A percentile compares a stretch with the other conserved stretches of the same genome.
These are phyloP conservation scores for Hordeum marinum DNA, from an alignment of 176 grass and related monocot genomes.

Conservation along the genomic window DNA sequence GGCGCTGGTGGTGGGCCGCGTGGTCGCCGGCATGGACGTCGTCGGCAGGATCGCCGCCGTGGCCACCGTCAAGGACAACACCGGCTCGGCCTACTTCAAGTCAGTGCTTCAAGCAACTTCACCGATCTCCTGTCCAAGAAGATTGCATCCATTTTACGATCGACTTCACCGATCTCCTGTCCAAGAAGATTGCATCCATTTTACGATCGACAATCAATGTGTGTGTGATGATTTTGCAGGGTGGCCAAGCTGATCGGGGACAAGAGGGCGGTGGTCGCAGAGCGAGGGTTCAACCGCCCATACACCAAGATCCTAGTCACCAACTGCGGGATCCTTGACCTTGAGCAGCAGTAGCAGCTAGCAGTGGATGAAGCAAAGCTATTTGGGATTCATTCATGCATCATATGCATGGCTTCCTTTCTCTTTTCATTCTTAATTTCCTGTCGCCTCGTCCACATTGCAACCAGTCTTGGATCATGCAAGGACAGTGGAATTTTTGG, in stretches of 20 bases:
- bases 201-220: too few species aligned
- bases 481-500: too few species aligned
- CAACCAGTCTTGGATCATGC: too few species aligned
- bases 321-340: constrained; percentile 47
- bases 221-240: constrained; percentile 22
- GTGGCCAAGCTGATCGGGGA: constrained; percentile 96
- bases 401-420: too few species aligned
- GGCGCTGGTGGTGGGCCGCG: constrained; percentile 60
- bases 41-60: constrained; percentile 66
- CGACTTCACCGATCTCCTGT: too few species aligned
- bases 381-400: not conserved
- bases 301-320: constrained; percentile 79
- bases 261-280: constrained; percentile 89
- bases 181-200: too few species aligned
- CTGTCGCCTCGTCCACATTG: too few species aligned
- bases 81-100: constrained; percentile 82
- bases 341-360: not conserved
- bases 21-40: constrained; percentile 88
- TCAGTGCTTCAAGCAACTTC: too few species aligned
- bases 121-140: too few species aligned
- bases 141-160: too few species aligned
- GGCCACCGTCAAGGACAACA: constrained; percentile 80
- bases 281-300: constrained; percentile 81
- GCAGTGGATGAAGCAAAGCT: not conserved
- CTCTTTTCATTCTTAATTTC: not conserved